Conservation (phyloP, 2,329 filamentous ascomycete genomes). For the Talaromyces sp. region DNA sequence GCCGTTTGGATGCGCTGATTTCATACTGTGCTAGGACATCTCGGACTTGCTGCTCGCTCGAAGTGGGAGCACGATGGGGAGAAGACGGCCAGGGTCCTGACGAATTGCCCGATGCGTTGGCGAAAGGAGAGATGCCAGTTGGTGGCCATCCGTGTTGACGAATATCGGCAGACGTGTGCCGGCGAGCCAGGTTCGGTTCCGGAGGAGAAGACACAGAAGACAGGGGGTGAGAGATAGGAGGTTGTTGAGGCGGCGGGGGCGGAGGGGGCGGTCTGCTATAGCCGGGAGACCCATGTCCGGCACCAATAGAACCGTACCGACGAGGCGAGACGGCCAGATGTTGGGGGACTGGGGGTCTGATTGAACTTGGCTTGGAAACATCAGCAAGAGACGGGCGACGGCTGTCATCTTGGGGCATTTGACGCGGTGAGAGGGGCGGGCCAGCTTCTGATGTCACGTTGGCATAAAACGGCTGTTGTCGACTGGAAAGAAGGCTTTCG, state of each 20-base stretch:
- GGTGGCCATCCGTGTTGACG: constrained; percentile 75
- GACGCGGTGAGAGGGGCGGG: constrained; percentile 77
- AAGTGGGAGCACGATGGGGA: constrained; percentile 48
- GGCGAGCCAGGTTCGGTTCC: constrained; percentile 65
- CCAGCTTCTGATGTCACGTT: constrained; percentile 59
- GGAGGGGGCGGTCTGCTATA: constrained; percentile 67
- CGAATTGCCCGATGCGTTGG: constrained; percentile 57
- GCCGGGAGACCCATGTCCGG: constrained; percentile 62
- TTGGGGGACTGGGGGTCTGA: constrained; percentile 74
- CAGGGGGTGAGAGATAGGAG: constrained; percentile 60
- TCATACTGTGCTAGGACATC: constrained; percentile 63
- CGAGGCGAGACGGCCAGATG: constrained; percentile 74
- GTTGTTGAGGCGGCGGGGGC: constrained; percentile 52
- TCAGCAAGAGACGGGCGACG: constrained; percentile 65
- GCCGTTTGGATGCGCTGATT: constrained; percentile 50
- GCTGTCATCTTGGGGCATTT: constrained; percentile 78
- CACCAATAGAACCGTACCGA: constrained; percentile 81
- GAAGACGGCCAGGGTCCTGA: constrained; percentile 64
- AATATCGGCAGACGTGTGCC: constrained; percentile 95
- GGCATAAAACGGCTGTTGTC: constrained; percentile 62
- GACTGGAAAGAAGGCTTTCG: constrained; percentile 60
- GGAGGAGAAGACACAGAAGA: constrained; percentile 54
- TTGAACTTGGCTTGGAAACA: constrained; percentile 58
- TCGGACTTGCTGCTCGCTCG: constrained; percentile 58
- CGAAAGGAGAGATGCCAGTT: constrained; percentile 57